Conservation (phyloP, 2,329 filamentous ascomycete genomes). For the Gyromitra esculenta region DNA sequence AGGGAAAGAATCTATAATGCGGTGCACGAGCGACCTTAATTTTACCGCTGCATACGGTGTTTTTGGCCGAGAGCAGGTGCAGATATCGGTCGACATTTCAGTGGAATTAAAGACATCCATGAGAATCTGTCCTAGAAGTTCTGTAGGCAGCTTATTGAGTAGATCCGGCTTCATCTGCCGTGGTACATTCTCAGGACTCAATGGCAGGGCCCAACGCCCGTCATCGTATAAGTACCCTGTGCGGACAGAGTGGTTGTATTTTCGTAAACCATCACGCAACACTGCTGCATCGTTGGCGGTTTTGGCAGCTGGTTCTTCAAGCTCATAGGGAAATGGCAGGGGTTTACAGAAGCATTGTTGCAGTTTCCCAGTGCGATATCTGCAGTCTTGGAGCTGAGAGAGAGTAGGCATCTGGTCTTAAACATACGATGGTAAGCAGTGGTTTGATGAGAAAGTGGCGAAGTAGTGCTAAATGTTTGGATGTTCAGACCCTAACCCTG, state of each 20-base stretch:
- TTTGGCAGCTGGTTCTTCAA: neutral
- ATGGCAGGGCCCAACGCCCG: neutral
- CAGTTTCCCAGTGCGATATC: neutral
- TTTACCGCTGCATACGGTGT: constrained; percentile 1
- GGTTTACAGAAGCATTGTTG: neutral
- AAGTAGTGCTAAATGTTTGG: neutral
- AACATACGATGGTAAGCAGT: too few relatives aligned
- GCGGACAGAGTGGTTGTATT: constrained; percentile 7
- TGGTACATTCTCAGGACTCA: neutral
- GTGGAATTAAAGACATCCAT: neutral
- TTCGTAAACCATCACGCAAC: constrained; percentile 13
- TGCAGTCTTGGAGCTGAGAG: neutral
- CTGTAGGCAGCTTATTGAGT: constrained; percentile 18
- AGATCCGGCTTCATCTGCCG: neutral
- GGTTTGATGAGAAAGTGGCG: neutral
- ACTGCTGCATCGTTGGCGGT: constrained; percentile 20
- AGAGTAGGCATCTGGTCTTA: neutral
- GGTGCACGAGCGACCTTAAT: constrained; percentile 4
- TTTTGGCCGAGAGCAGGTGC: constrained; percentile 8
- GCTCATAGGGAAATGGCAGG: constrained; percentile 16
- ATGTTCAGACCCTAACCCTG: neutral
- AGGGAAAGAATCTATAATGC: constrained; percentile 16
- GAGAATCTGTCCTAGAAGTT: constrained; percentile 22
- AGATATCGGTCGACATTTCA: constrained; percentile 13
- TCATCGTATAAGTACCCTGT: neutral